A percentile compares a stretch with the other conserved stretches of the same genome.
Conservation (phyloP, 2,329 filamentous ascomycete genomes). For the Cordyceps javanica region DNA sequence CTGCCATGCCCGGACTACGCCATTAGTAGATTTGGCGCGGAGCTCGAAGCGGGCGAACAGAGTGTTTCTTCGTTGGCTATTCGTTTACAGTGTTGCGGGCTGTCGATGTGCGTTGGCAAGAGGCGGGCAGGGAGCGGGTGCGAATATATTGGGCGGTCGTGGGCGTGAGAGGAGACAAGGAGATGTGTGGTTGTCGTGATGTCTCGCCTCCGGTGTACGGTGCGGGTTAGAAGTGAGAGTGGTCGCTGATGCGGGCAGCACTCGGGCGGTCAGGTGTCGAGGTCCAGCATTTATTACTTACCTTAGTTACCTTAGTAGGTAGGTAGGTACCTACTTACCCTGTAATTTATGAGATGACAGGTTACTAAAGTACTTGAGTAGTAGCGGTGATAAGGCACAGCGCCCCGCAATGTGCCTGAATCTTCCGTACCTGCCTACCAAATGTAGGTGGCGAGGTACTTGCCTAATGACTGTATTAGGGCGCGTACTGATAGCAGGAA, state of each 20-base stretch:
- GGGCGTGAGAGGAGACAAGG: background rate
- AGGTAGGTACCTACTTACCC: too few species aligned
- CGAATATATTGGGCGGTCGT: background rate
- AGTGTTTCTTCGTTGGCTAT: background rate
- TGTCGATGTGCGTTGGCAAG: conserved; percentile 13
- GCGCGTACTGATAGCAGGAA: too few species aligned
- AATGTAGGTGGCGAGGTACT: too few species aligned
- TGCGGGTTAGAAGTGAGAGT: background rate
- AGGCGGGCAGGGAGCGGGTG: background rate
- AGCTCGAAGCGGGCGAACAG: conserved; percentile 12
- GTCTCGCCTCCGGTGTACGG: conserved; percentile 4
- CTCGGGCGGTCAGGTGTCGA: conserved; percentile 8
- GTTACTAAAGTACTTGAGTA: too few species aligned
- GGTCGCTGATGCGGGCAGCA: background rate
- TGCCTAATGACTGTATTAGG: too few species aligned
- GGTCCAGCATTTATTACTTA: background rate
- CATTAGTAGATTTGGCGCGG: conserved; percentile 47
- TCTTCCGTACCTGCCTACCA: too few species aligned
- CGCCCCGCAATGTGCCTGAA: too few species aligned
- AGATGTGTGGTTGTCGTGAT: background rate
- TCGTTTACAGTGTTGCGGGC: conserved; percentile 15
- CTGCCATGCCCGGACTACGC: conserved; percentile 61
- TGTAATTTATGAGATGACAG: too few species aligned
- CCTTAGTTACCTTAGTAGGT: too few species aligned
- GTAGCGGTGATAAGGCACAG: too few species aligned